Evolutionary conservation across 2,329 filamentous ascomycete genomes (phyloP), one percentile per base, ranked within the genome.

Genomic region (Colletotrichum musae): DNA sequence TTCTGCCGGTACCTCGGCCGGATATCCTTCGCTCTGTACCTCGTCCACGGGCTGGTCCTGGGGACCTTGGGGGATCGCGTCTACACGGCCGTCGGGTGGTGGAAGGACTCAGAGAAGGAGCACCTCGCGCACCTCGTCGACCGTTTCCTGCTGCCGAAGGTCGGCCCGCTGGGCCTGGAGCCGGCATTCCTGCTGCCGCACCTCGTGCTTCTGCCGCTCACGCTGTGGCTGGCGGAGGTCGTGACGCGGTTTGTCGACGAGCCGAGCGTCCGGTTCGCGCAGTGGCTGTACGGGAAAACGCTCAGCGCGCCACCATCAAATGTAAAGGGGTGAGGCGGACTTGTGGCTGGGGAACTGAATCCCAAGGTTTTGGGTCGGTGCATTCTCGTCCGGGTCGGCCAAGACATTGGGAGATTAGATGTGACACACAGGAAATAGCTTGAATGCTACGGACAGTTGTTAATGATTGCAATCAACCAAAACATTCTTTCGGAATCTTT

Each of bases 111-210:
- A 15, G 85, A 90, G 70, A 75, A 82, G 32, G 75, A 84, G n/a
- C 79, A 84, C 43, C 84, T 91, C 36, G 83, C 86, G 0, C 77
- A 81, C 4, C 92, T 90, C 89, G 81, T 87, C 24, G 83, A 91
- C 74, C 80, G 80, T 26, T 81, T 92, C 28, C 84, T 86, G 3
- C 72, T 92, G 58, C 83, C 89, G 36, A 86, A 79, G 68, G 75
- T 75, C 16, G 90, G 90, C 0, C 88, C 89, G 0, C 75, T 89
- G 62, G 91, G 90, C 0, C 74, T 93, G 36, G 89, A 92, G 77
- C 41, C 90, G 43, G 84, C 84, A 1, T 91, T 91, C 73, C 77
- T 92, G 24, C 64, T 86, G 2, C 86, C 89, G 1, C 89, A 93
- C 48, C 36, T 92, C 7, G 78, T 92, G 36, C 76, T 92, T 4